A percentile compares a stretch with the other conserved stretches of the same genome.
Evolutionary conservation across 805 yeast genomes (phyloP).

Genomic region (Ogataea nakhonphanomensis): DNA sequence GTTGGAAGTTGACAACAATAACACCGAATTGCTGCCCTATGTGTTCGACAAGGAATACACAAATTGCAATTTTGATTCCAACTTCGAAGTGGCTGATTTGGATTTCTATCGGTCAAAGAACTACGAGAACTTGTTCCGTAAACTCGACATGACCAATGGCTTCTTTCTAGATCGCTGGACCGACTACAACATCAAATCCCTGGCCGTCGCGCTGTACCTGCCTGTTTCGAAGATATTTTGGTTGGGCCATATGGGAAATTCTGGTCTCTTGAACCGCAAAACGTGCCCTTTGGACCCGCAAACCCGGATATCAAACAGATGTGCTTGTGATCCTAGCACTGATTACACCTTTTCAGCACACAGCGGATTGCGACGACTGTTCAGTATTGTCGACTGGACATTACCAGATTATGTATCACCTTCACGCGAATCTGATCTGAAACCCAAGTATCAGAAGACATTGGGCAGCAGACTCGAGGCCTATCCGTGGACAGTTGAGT

Average conservation of each 20-base stretch:
- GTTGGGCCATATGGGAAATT: conserved; percentile 39
- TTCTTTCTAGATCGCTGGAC: conserved; percentile 61
- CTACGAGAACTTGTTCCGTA: conserved; percentile 43
- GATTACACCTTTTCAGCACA: conserved; percentile 45
- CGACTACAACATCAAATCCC: conserved; percentile 45
- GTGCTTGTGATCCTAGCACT: conserved; percentile 24
- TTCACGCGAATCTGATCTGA: not conserved
- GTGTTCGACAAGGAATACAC: conserved; percentile 16
- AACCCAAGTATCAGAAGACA: conserved; percentile 10
- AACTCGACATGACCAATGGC: conserved; percentile 47
- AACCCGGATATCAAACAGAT: conserved; percentile 14
- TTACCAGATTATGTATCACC: conserved; percentile 20
- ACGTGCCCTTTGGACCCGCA: conserved; percentile 21
- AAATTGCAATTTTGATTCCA: conserved; percentile 57
- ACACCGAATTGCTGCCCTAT: conserved; percentile 21
- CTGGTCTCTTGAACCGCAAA: conserved; percentile 14
- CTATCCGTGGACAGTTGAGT: conserved; percentile 3
- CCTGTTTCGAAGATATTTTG: conserved; percentile 48
- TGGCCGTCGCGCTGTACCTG: conserved; percentile 36
- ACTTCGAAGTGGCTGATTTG: conserved; percentile 53
- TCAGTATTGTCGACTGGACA: conserved; percentile 18
- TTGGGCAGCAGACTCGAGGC: conserved; percentile 1
- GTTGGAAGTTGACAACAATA: conserved; percentile 39
- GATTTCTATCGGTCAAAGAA: conserved; percentile 46
- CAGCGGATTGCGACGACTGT: conserved; percentile 47